phyloP scores from a whole-genome alignment of 2,329 filamentous ascomycete species.

The Fusarium ambrosium region DNA sequence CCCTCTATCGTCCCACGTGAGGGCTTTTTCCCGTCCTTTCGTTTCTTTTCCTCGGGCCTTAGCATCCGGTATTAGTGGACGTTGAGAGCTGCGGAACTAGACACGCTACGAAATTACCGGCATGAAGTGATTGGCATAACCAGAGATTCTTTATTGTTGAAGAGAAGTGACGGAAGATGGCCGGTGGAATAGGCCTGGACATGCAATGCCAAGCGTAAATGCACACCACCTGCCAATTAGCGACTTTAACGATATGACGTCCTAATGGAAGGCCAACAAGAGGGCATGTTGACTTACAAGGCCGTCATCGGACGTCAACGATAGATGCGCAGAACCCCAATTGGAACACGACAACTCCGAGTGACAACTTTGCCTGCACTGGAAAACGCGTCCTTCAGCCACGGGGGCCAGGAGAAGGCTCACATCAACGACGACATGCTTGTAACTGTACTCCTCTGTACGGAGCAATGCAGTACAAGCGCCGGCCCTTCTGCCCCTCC shows the following conservation, averaged over 20 bases:
- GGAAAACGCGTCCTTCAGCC: constrained; percentile 17
- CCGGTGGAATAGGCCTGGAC: constrained; percentile 19
- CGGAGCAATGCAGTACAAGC: constrained; percentile 21
- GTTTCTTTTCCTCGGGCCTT: constrained; percentile 23
- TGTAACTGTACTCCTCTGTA: constrained; percentile 18
- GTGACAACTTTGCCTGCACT: constrained; percentile 2
- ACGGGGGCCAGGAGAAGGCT: constrained; percentile 28
- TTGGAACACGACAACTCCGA: constrained; percentile 21
- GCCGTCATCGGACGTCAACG: constrained; percentile 1
- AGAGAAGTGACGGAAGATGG: constrained; percentile 25
- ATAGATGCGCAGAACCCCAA: constrained; percentile 22
- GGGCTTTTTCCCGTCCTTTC: constrained; percentile 14
- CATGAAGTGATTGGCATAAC: constrained; percentile 18
- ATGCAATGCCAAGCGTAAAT: constrained; percentile 8
- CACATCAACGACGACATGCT: constrained; percentile 24
- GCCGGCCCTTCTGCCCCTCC: constrained; percentile 33
- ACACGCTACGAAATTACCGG: constrained; percentile 32
- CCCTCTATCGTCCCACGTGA: constrained; percentile 31
- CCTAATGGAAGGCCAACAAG: not conserved
- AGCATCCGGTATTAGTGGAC: constrained; percentile 23
- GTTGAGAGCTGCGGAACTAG: constrained; percentile 34
- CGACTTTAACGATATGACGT: constrained; percentile 21
- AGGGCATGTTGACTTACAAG: not conserved
- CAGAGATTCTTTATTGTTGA: constrained; percentile 25
- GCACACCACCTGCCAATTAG: constrained; percentile 18